phyloP scores from a whole-genome alignment of 1,284 basidiomycete species.

The Irpex sp. region DNA sequence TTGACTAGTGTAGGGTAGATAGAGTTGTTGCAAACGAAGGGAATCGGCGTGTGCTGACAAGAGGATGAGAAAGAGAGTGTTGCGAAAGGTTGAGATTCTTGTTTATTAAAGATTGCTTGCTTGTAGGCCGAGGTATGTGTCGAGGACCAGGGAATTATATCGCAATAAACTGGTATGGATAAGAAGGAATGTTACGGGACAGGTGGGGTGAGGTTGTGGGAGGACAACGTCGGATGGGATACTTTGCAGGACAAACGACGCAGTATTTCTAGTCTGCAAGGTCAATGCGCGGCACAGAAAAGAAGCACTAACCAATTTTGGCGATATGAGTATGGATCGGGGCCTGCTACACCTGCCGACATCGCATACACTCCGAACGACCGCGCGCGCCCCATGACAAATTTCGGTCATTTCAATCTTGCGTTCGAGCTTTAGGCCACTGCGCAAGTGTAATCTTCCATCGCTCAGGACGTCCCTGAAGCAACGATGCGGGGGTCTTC shows the following conservation, averaged over 20 bases:
- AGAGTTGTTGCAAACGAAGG: neutral
- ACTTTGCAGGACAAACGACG: neutral
- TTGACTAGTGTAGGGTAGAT: neutral
- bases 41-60: neutral
- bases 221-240: neutral
- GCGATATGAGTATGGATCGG: slow-evolving; percentile 7
- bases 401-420: neutral
- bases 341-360: neutral
- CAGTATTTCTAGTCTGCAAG: slow-evolving; percentile 6
- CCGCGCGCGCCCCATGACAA: neutral
- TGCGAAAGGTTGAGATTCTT: neutral
- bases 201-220: neutral
- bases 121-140: neutral
- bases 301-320: slow-evolving; percentile 10
- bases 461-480: neutral
- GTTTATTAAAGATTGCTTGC: neutral
- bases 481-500: neutral
- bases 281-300: slow-evolving; percentile 8
- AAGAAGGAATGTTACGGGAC: neutral
- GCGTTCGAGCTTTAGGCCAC: neutral
- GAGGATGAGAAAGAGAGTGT: neutral
- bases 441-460: neutral
- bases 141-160: neutral
- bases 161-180: neutral
- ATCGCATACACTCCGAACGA: neutral